Conservation (phyloP, 441 rosid genomes). For the Flueggea neowawraea region DNA sequence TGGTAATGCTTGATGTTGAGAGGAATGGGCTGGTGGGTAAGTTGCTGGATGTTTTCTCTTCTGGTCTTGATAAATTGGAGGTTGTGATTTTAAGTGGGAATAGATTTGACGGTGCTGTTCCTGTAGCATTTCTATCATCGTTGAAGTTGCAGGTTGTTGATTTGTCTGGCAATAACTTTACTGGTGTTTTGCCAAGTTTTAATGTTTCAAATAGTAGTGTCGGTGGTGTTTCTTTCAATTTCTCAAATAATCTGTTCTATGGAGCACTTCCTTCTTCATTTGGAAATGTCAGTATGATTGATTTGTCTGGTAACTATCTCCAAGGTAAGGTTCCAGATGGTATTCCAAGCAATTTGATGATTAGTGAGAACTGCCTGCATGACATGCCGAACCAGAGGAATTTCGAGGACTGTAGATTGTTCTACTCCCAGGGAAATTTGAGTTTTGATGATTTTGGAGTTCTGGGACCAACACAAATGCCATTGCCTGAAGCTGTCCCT, state of each 20-base stretch:
- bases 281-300: slow-evolving; percentile 29
- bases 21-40: slow-evolving; percentile 48
- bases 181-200: slow-evolving; percentile 46
- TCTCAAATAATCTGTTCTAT: slow-evolving; percentile 71
- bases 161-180: slow-evolving; percentile 69
- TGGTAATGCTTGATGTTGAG: slow-evolving; percentile 49
- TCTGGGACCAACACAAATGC: slow-evolving; percentile 34
- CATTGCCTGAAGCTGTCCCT: slow-evolving; percentile 29
- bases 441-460: slow-evolving; percentile 54
- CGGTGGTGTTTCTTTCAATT: slow-evolving; percentile 36
- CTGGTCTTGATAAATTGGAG: slow-evolving; percentile 39
- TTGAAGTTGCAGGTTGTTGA: slow-evolving; percentile 58
- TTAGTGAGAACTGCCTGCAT: slow-evolving; percentile 67
- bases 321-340: slow-evolving; percentile 60
- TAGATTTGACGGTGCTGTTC: slow-evolving; percentile 51
- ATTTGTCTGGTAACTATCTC: slow-evolving; percentile 78
- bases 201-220: slow-evolving; percentile 23
- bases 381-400: slow-evolving; percentile 48
- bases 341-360: slow-evolving; percentile 30
- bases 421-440: slow-evolving; percentile 53
- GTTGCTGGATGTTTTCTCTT: slow-evolving; percentile 47
- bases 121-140: slow-evolving; percentile 39
- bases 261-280: slow-evolving; percentile 52
- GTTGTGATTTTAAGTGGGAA: slow-evolving; percentile 50
- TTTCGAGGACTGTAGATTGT: slow-evolving; percentile 47